phyloP scores from a whole-genome alignment of 352 stramenopile genomes.

The Globisporangium cylindrosporum region DNA sequence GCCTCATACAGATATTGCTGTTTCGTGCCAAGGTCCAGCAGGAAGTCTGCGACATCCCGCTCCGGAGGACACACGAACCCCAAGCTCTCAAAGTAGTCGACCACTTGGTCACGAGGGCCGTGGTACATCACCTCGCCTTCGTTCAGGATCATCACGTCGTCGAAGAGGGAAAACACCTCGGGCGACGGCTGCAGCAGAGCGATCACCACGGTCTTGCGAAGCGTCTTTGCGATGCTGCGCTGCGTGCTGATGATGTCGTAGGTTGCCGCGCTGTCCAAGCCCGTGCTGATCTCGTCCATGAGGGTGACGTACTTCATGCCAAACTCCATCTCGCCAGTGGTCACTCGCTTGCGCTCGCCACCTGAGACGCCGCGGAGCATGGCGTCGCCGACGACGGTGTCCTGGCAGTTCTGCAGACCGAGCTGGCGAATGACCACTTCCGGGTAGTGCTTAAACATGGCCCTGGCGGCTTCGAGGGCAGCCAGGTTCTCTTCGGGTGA shows the following conservation, averaged over 20 bases:
- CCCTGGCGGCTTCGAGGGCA: no score
- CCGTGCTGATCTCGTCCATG: constrained; percentile 76
- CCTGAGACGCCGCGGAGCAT: constrained; percentile 57
- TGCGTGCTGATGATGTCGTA: constrained; percentile 60
- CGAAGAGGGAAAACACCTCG: constrained; percentile 50
- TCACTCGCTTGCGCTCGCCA: constrained; percentile 62
- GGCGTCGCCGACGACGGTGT: constrained; percentile 23
- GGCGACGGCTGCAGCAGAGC: constrained; percentile 77
- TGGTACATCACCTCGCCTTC: constrained; percentile 44
- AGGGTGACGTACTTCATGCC: constrained; percentile 70
- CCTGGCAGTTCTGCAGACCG: constrained; percentile 8
- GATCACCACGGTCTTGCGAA: constrained; percentile 58
- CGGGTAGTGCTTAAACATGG: no score
- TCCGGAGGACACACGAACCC: constrained; percentile 17
- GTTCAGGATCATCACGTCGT: constrained; percentile 49
- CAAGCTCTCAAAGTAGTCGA: constrained; percentile 17
- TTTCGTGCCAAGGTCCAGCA: constrained; percentile 17
- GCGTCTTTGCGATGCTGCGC: constrained; percentile 37
- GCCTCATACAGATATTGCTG: constrained; percentile 19
- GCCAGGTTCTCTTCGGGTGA: no score
- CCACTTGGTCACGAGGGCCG: constrained; percentile 19
- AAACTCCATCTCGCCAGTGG: constrained; percentile 67
- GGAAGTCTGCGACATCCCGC: constrained; percentile 19
- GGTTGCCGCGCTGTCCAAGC: constrained; percentile 51
- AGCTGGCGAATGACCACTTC: constrained; percentile 5